Base-by-base conservation (phyloP, 1,284 basidiomycete genomes). In the Trametes sp. region DNA sequence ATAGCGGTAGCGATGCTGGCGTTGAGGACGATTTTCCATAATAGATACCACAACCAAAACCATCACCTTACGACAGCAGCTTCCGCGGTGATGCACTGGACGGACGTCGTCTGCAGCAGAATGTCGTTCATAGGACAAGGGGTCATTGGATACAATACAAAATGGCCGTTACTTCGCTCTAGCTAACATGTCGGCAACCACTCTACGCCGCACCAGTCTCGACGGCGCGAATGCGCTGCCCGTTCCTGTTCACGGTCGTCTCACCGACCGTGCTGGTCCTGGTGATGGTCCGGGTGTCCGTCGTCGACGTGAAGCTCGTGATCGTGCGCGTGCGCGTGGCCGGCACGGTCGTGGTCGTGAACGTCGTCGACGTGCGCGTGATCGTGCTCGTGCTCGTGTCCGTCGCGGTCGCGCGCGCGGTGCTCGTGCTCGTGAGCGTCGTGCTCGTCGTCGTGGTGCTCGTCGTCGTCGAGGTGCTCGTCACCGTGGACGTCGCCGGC, bases 231-330 rank as follows among this genome's bases (percentile, higher is more conserved):
- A 59, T 46, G 13, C 31, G 8, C n/a, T 7, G 16, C 0, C 58
- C 50, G 8, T 16, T 16, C 5, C 56, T 38, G 38, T 51, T 58
- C 3, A 58, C 56, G 9, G 49, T 44, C 13, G 56, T 58, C 56
- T 44, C 56, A 14, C 56, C 56, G 13, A 51, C 58, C n/a, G 59
- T 60, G 52, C 38, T 49, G 29, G 59, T 60, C 23, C 21, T n/a
- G 14, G 52, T 54, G 9, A 38, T 4, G 3, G 53, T 61, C 4
- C 38, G 24, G 11, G 59, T 61, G 0, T 16, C 28, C 0, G 53
- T 54, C 31, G 31, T 19, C 29, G 45, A 41, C 35, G 46, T 51
- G 31, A 52, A 50, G 7, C 35, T 36, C 4, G 59, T 61, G 2
- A n/a, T 24, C 1, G 58, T 61, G 26, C 19, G 23, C 28, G 59